These are phyloP conservation scores for Puccinia coronata DNA, from an alignment of 1,284 basidiomycete species.

Conservation along the genomic window DNA sequence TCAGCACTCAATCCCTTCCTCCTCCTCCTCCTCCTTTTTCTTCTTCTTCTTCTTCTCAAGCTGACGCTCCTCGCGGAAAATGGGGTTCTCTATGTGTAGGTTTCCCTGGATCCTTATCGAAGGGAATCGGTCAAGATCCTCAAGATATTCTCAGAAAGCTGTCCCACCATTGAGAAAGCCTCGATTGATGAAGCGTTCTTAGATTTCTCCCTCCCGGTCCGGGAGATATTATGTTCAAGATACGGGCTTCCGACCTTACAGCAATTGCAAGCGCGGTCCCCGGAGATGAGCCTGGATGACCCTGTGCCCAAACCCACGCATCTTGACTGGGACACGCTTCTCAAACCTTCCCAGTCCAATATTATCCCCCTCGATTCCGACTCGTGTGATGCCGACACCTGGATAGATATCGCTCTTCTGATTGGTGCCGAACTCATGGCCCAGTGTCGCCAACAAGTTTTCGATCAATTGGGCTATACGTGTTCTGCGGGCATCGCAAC, in stretches of 20 bases:
- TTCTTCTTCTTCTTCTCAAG: not conserved
- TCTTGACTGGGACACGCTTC: not conserved
- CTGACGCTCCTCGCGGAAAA: slow-evolving; percentile 31
- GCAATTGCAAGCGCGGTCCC: not conserved
- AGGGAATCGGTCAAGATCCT: slow-evolving; percentile 87
- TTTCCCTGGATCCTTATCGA: slow-evolving; percentile 90
- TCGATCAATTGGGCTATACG: slow-evolving; percentile 78
- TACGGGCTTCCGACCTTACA: slow-evolving; percentile 67
- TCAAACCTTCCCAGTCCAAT: not conserved
- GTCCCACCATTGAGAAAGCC: slow-evolving; percentile 61
- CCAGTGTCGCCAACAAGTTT: slow-evolving; percentile 67
- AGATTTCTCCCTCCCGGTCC: slow-evolving; percentile 77
- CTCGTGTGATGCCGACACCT: slow-evolving; percentile 61
- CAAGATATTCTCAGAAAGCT: slow-evolving; percentile 69
- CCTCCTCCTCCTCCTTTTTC: not conserved
- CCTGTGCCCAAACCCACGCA: slow-evolving; percentile 22
- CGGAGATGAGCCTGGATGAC: slow-evolving; percentile 15
- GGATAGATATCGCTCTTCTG: slow-evolving; percentile 89
- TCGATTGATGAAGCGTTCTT: slow-evolving; percentile 77
- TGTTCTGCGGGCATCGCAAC: slow-evolving; percentile 69
- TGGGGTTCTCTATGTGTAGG: slow-evolving; percentile 61
- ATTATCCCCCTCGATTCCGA: not conserved
- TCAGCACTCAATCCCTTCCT: not conserved
- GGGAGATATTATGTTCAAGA: slow-evolving; percentile 69
- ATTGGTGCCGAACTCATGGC: slow-evolving; percentile 86